These are phyloP conservation scores for Pezizomycotina sp. DNA, from an alignment of 2,329 filamentous ascomycete genomes.

Conservation along the genomic window DNA sequence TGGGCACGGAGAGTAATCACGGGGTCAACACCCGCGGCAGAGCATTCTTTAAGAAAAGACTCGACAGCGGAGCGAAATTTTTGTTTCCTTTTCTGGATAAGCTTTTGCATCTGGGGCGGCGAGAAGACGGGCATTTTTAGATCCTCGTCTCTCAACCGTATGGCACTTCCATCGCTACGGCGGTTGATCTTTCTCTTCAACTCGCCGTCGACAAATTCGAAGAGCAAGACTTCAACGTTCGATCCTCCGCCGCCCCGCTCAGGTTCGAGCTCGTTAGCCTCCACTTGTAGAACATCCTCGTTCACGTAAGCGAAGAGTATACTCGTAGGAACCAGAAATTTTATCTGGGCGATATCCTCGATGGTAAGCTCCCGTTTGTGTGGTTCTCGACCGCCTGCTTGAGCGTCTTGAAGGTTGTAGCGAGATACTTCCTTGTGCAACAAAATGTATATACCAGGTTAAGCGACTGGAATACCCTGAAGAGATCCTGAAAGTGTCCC, in stretches of 20 bases:
- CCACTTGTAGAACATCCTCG: constrained; percentile 64
- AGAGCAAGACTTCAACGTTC: constrained; percentile 54
- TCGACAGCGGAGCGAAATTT: constrained; percentile 69
- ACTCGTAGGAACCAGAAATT: constrained; percentile 56
- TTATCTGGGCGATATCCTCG: constrained; percentile 69
- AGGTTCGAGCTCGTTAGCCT: constrained; percentile 48
- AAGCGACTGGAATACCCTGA: no score
- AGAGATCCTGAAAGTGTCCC: no score
- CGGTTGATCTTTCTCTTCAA: constrained; percentile 60
- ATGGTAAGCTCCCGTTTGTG: constrained; percentile 53
- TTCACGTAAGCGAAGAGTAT: constrained; percentile 79
- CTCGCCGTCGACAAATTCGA: constrained; percentile 86
- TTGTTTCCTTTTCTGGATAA: constrained; percentile 78
- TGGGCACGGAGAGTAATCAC: constrained; percentile 46
- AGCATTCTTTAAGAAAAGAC: constrained; percentile 58
- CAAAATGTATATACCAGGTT: constrained; percentile 93
- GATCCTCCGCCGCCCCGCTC: constrained; percentile 23
- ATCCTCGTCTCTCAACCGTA: constrained; percentile 44
- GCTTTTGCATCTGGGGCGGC: constrained; percentile 72
- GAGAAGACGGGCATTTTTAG: constrained; percentile 84
- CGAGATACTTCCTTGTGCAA: constrained; percentile 77
- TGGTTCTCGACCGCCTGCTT: constrained; percentile 71
- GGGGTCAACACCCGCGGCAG: constrained; percentile 47
- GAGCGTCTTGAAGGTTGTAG: constrained; percentile 82
- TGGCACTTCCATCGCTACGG: constrained; percentile 30